These are phyloP conservation scores for Lecanosticta acicola DNA, from an alignment of 2,329 filamentous ascomycete genomes.

Conservation along the genomic window DNA sequence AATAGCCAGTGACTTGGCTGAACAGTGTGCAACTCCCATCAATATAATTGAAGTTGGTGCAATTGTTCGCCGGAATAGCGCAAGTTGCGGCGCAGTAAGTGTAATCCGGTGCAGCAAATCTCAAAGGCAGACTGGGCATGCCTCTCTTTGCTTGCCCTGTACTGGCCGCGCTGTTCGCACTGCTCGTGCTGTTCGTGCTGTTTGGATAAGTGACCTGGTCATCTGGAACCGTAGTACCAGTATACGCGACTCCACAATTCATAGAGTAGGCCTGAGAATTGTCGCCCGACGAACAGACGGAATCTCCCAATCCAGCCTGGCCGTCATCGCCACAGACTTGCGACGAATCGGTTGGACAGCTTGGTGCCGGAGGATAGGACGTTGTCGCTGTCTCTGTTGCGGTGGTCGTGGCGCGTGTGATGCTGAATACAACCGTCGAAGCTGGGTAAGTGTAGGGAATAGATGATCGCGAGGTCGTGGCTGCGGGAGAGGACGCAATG, in stretches of 20 bases:
- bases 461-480: background rate
- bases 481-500: background rate
- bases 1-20: constrained; percentile 2
- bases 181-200: too few species aligned
- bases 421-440: background rate
- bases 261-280: constrained; percentile 2
- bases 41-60: constrained; percentile 5
- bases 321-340: background rate
- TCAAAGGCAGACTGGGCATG: background rate
- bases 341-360: background rate
- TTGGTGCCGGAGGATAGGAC: background rate
- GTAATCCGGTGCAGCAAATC: background rate
- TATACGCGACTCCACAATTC: constrained; percentile 2
- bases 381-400: background rate
- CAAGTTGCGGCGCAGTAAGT: constrained; percentile 4
- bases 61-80: background rate
- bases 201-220: background rate
- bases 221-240: background rate
- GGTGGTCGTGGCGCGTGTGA: background rate
- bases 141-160: too few species aligned
- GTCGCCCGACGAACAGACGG: background rate
- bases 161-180: too few species aligned
- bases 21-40: constrained; percentile 4
- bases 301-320: background rate
- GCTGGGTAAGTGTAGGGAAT: background rate